A percentile compares a stretch with the other conserved stretches of the same genome.
Conservation (phyloP, 1,284 basidiomycete genomes). For the Cerioporus squamosus region DNA sequence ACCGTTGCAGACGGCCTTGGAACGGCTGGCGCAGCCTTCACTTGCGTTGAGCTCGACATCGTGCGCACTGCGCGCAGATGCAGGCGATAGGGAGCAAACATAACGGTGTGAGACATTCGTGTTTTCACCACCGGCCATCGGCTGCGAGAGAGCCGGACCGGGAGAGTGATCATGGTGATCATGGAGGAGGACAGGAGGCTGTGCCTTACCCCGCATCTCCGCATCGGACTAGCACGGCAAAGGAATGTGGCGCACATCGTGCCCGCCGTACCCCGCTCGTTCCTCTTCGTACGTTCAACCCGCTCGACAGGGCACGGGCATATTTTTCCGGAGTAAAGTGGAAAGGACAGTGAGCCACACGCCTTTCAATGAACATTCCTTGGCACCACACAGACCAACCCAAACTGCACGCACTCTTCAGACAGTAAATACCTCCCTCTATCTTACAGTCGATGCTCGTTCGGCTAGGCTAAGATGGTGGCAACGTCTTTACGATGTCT, state of each 20-base stretch:
- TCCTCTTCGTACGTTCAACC: no score
- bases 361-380: no score
- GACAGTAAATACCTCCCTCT: no score
- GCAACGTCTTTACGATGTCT: slow-evolving; percentile 29
- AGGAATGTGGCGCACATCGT: no score
- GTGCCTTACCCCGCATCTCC: slow-evolving; percentile 2
- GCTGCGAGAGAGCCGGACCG: slow-evolving; percentile 1
- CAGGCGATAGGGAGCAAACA: no score
- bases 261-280: no score
- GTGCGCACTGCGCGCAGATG: background rate
- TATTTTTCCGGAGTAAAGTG: no score
- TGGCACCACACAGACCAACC: no score
- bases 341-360: no score
- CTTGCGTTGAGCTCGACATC: slow-evolving; percentile 3
- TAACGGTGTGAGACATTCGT: background rate
- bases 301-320: no score
- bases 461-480: slow-evolving; percentile 3
- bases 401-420: no score
- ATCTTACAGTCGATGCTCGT: background rate
- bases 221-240: no score
- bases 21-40: slow-evolving; percentile 1
- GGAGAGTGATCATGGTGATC: slow-evolving; percentile 2
- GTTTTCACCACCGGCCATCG: background rate
- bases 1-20: slow-evolving; percentile 64
- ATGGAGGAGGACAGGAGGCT: slow-evolving; percentile 6